These are phyloP conservation scores for Boletus coccyginus DNA, from an alignment of 768 basidiomycete genomes.

Conservation along the genomic window DNA sequence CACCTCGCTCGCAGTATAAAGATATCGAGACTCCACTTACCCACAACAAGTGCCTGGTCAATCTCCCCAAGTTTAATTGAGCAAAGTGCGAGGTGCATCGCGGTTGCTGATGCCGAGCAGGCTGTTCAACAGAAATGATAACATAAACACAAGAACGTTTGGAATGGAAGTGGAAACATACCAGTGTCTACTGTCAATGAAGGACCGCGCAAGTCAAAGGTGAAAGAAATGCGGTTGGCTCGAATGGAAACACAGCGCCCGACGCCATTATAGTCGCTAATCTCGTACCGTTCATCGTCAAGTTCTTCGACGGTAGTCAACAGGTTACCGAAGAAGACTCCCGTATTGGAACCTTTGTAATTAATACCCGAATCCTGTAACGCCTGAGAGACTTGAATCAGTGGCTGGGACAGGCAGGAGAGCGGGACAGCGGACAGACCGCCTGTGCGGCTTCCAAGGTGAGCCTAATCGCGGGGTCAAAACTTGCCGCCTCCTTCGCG, in stretches of 20 bases:
- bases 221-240: constrained; percentile 35
- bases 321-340: constrained; percentile 38
- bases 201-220: constrained; percentile 41
- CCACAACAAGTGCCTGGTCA: constrained; percentile 44
- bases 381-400: constrained; percentile 14
- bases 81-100: constrained; percentile 47
- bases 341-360: constrained; percentile 41
- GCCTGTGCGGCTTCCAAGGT: constrained; percentile 32
- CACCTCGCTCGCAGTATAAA: not conserved
- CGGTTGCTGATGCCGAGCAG: constrained; percentile 47
- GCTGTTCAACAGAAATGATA: constrained; percentile 7
- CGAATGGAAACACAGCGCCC: constrained; percentile 31
- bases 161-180: not conserved
- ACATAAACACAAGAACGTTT: not conserved
- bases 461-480: constrained; percentile 32
- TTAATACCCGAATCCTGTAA: constrained; percentile 49
- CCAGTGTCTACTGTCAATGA: constrained; percentile 44
- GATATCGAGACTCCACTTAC: constrained; percentile 1
- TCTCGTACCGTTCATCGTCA: constrained; percentile 28
- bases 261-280: constrained; percentile 28
- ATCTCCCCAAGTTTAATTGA: constrained; percentile 44
- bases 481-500: constrained; percentile 27
- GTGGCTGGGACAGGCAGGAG: not conserved
- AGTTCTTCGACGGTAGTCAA: constrained; percentile 29
- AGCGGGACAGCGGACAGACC: constrained; percentile 5